Conservation (phyloP, 106 monocot species). For the Dioscorea alata region DNA sequence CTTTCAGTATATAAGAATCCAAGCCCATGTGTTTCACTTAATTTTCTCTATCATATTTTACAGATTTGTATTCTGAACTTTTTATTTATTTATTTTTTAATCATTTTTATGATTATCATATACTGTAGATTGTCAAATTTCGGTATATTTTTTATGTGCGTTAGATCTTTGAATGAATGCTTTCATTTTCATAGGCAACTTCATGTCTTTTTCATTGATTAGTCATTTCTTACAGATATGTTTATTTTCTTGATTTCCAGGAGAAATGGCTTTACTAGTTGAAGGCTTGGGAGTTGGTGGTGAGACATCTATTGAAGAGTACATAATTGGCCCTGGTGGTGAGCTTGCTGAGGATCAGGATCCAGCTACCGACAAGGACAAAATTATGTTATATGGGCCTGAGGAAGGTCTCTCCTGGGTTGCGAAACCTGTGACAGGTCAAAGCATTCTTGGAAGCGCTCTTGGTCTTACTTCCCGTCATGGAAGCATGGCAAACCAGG, state of each 20-base stretch:
- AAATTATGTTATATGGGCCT: conserved; percentile 47
- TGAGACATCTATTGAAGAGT: conserved; percentile 43
- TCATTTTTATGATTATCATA: no score
- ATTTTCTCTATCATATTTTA: no score
- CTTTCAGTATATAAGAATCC: no score
- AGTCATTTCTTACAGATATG: no score
- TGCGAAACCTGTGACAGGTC: conserved; percentile 63
- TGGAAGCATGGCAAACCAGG: conserved; percentile 61
- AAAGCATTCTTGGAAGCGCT: conserved; percentile 55
- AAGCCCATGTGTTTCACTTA: no score
- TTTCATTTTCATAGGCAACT: no score
- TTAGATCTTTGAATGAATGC: no score
- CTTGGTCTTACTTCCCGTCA: conserved; percentile 46
- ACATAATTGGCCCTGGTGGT: conserved; percentile 48
- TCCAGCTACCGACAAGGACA: conserved; percentile 26
- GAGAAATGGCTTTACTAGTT: conserved; percentile 41
- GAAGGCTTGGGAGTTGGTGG: conserved; percentile 37
- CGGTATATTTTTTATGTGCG: no score
- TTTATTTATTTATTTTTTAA: no score
- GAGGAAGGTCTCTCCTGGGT: conserved; percentile 59
- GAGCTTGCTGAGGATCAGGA: conserved; percentile 24
- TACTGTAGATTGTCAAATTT: no score
- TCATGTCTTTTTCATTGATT: no score
- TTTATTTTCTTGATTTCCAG: conserved; percentile 7
- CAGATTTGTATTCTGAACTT: no score